Evolutionary conservation across 1,139 yeast genomes (phyloP).

Genomic region (Debaryomyces singareniensis): DNA sequence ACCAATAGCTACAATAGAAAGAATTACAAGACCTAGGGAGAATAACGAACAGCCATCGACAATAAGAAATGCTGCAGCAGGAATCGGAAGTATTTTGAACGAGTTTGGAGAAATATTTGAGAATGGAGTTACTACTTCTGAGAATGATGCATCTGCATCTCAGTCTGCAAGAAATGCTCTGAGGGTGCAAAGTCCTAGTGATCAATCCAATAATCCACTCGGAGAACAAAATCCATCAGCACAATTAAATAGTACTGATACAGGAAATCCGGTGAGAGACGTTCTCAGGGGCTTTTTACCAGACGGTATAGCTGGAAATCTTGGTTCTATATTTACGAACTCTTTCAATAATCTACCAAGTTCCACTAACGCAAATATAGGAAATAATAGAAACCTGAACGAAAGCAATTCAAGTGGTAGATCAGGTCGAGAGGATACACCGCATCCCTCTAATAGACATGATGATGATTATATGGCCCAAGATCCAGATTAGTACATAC

Average conservation of each 20-base stretch:
- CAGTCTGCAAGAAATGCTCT: neutral
- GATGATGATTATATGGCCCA: neutral
- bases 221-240: neutral
- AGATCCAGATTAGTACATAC: neutral
- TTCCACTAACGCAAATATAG: conserved; percentile 4
- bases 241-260: neutral
- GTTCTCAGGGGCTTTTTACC: conserved; percentile 11
- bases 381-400: too few species aligned
- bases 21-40: conserved; percentile 5
- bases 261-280: conserved; percentile 9
- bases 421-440: neutral
- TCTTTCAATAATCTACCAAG: conserved; percentile 8
- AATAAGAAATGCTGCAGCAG: conserved; percentile 3
- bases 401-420: too few species aligned
- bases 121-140: conserved; percentile 5
- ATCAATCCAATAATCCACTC: neutral
- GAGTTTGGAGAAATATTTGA: conserved; percentile 19
- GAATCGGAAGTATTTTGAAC: conserved; percentile 16
- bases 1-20: conserved; percentile 9
- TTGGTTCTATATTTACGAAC: conserved; percentile 9
- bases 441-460: too few species aligned
- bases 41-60: conserved; percentile 2
- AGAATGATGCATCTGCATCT: conserved; percentile 2
- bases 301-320: conserved; percentile 9
- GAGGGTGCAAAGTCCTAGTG: neutral